Evolutionary conservation across 2,329 filamentous ascomycete genomes (phyloP).

Genomic region (Aspergillus fumigatiaffinis): DNA sequence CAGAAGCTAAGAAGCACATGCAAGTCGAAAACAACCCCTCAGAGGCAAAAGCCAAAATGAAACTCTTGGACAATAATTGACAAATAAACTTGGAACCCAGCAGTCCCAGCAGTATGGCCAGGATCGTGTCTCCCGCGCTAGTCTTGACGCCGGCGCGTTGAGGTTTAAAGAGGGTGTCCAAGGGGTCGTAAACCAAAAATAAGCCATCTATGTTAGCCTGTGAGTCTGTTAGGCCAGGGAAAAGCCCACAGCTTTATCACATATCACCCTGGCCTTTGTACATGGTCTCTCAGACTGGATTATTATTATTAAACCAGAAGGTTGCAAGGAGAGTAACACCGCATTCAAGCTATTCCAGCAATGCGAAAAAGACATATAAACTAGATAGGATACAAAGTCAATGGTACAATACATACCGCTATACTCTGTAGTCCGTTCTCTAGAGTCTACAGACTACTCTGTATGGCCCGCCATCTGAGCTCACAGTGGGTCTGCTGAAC

Average conservation of each 20-base stretch:
- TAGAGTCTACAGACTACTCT: not conserved
- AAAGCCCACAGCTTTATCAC: not conserved
- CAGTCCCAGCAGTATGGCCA: conserved; percentile 26
- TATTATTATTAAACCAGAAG: not conserved
- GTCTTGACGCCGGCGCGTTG: conserved; percentile 14
- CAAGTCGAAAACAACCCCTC: not conserved
- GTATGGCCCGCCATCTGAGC: not conserved
- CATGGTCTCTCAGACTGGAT: not conserved
- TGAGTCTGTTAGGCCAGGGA: too few relatives aligned
- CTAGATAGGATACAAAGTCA: not conserved
- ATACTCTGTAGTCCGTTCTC: not conserved
- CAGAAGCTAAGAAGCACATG: not conserved
- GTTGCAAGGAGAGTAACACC: not conserved
- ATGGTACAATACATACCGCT: not conserved
- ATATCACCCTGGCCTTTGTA: not conserved
- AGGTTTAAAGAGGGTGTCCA: conserved; percentile 7
- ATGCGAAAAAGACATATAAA: not conserved
- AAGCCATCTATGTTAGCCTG: not conserved
- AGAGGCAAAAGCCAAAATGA: conserved; percentile 3
- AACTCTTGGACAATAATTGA: not conserved
- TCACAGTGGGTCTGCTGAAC: not conserved
- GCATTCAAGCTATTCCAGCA: not conserved
- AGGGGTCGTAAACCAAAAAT: conserved; percentile 10
- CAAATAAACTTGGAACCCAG: conserved; percentile 23
- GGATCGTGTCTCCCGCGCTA: conserved; percentile 28